Percentiles rank a stretch among this genome's conserved stretches.
phyloP scores from a whole-genome alignment of 2,329 filamentous ascomycete species.

The Cadophora malorum region DNA sequence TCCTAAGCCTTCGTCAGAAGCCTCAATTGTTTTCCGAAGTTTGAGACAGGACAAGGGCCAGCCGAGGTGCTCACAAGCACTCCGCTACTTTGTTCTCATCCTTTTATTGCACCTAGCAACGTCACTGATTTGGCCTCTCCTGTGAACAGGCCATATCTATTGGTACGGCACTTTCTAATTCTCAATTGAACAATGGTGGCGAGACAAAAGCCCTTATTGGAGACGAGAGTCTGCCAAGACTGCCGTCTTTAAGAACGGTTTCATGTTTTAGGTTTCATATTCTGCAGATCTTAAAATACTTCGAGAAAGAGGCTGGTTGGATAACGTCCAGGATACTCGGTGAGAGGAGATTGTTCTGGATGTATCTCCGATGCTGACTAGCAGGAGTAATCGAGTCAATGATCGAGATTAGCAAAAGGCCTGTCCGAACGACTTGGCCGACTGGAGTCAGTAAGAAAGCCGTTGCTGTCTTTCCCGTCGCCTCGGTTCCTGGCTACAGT shows the following conservation, averaged over 20 bases:
- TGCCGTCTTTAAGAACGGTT: neutral
- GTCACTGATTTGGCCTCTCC: too few relatives aligned
- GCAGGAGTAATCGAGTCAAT: neutral
- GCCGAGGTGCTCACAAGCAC: too few relatives aligned
- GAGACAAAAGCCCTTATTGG: neutral
- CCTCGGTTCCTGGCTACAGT: constrained; percentile 2
- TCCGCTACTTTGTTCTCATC: too few relatives aligned
- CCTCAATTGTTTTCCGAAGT: too few relatives aligned
- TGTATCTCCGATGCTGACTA: neutral
- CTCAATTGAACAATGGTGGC: neutral
- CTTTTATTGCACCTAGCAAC: too few relatives aligned
- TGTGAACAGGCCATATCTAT: neutral
- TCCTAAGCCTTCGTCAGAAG: too few relatives aligned
- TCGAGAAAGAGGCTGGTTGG: neutral
- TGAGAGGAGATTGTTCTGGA: constrained; percentile 1
- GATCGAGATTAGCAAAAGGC: neutral
- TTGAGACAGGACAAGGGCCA: too few relatives aligned
- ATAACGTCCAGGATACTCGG: neutral
- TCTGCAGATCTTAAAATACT: constrained; percentile 1
- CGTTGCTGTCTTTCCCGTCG: neutral
- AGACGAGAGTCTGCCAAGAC: neutral
- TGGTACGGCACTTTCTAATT: too few relatives aligned
- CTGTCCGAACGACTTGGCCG: neutral
- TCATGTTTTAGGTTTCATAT: constrained; percentile 8
- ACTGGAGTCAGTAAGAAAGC: neutral